These are phyloP conservation scores for Colletotrichum caudatum DNA, from an alignment of 2,329 filamentous ascomycete species.

Conservation along the genomic window DNA sequence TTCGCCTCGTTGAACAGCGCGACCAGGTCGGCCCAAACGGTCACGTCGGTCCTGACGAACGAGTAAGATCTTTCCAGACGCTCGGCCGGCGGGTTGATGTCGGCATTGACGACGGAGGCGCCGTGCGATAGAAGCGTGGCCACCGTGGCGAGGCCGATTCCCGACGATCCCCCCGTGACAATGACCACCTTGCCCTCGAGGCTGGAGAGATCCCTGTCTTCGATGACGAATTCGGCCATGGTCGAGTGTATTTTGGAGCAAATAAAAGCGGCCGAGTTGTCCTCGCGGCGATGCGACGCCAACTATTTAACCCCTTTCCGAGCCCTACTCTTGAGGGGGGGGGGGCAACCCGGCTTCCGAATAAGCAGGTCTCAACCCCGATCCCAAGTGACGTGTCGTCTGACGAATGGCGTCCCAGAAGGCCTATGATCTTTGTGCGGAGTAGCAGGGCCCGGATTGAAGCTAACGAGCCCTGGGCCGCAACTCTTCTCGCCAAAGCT, in stretches of 20 bases:
- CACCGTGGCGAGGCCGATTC: conserved; percentile 76
- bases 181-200: conserved; percentile 74
- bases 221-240: conserved; percentile 61
- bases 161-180: conserved; percentile 78
- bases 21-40: conserved; percentile 62
- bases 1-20: conserved; percentile 64
- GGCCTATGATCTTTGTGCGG: neutral
- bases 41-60: conserved; percentile 61
- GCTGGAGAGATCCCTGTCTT: conserved; percentile 55
- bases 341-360: neutral
- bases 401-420: neutral
- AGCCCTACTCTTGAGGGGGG: neutral
- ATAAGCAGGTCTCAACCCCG: neutral
- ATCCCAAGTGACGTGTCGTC: neutral
- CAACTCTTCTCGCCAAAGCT: neutral
- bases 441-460: conserved; percentile 2
- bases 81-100: conserved; percentile 59
- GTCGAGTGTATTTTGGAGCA: conserved; percentile 2
- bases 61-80: conserved; percentile 47
- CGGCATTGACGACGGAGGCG: conserved; percentile 66
- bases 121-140: conserved; percentile 63
- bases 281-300: neutral
- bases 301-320: neutral
- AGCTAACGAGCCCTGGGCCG: neutral
- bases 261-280: neutral